Conservation (phyloP, 1,139 yeast genomes). For the Kodamaea anthophila region DNA sequence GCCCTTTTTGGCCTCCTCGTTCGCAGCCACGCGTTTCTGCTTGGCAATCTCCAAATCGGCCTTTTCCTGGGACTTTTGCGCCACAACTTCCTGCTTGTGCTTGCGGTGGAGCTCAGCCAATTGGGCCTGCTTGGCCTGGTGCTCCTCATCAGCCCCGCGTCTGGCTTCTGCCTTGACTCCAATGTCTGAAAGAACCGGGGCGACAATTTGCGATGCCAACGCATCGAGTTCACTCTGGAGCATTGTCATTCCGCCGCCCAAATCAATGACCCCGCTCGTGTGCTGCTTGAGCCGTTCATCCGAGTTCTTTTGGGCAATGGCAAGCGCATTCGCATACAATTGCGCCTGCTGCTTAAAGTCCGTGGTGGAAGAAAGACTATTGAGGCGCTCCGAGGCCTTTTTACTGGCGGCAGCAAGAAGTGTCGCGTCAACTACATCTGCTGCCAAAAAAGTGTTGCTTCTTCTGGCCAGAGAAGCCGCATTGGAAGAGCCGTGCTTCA, state of each 20-base stretch:
- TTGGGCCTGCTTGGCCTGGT: conserved; percentile 28
- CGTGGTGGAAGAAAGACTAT: conserved; percentile 27
- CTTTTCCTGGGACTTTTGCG: conserved; percentile 43
- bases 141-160: conserved; percentile 52
- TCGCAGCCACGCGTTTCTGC: conserved; percentile 28
- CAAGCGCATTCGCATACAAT: conserved; percentile 40
- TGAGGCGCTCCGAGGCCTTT: conserved; percentile 50
- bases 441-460: conserved; percentile 31
- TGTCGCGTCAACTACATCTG: conserved; percentile 45
- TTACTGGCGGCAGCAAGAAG: conserved; percentile 58
- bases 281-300: conserved; percentile 46
- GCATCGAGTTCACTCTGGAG: conserved; percentile 69
- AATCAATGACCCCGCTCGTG: conserved; percentile 54
- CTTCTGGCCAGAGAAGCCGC: conserved; percentile 24
- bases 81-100: conserved; percentile 45
- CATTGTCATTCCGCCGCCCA: conserved; percentile 88
- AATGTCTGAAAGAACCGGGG: conserved; percentile 80
- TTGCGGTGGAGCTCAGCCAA: conserved; percentile 32
- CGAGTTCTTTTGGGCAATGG: conserved; percentile 64
- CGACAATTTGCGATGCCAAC: conserved; percentile 76
- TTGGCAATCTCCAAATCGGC: conserved; percentile 35
- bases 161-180: conserved; percentile 64
- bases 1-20: conserved; percentile 35
- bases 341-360: conserved; percentile 40
- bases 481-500: conserved; percentile 26